phyloP scores from a whole-genome alignment of 257 asterid genomes.

The Jasminum sambac region DNA sequence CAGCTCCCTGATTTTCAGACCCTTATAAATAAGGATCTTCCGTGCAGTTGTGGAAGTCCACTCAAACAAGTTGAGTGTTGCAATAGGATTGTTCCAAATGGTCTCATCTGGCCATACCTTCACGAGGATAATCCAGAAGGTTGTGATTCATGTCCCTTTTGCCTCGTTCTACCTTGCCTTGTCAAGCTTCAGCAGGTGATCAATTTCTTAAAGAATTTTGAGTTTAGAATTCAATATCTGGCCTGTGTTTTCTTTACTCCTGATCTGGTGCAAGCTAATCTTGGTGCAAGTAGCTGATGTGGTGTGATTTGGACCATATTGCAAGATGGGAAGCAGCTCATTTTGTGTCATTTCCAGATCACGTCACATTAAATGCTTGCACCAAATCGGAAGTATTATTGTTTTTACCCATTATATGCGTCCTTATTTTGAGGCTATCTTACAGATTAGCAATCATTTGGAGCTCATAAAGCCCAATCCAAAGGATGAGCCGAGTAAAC shows the following conservation, averaged over 20 bases:
- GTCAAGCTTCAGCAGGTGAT: conserved; percentile 92
- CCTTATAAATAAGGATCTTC: conserved; percentile 83
- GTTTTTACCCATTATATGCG: conserved; percentile 1
- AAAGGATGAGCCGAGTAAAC: conserved; percentile 81
- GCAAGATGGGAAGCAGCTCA: too few species aligned
- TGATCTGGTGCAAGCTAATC: too few species aligned
- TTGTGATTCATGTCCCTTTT: conserved; percentile 93
- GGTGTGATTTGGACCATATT: too few species aligned
- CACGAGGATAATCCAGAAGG: conserved; percentile 86
- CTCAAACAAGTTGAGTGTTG: conserved; percentile 89
- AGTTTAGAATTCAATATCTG: too few species aligned
- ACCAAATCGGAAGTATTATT: too few species aligned
- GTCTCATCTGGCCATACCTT: conserved; percentile 87
- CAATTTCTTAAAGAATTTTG: conserved; percentile 17
- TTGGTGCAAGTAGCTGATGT: too few species aligned
- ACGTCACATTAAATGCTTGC: too few species aligned
- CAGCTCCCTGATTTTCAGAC: conserved; percentile 87
- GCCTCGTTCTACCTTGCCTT: conserved; percentile 95
- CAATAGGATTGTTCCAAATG: conserved; percentile 73
- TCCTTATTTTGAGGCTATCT: conserved; percentile 16
- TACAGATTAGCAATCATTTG: conserved; percentile 87
- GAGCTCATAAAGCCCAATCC: conserved; percentile 96
- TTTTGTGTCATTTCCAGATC: too few species aligned
- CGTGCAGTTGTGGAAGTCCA: conserved; percentile 95
- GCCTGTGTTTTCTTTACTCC: too few species aligned